These are phyloP conservation scores for Trametes villosa DNA, from an alignment of 768 basidiomycete species.

Conservation along the genomic window DNA sequence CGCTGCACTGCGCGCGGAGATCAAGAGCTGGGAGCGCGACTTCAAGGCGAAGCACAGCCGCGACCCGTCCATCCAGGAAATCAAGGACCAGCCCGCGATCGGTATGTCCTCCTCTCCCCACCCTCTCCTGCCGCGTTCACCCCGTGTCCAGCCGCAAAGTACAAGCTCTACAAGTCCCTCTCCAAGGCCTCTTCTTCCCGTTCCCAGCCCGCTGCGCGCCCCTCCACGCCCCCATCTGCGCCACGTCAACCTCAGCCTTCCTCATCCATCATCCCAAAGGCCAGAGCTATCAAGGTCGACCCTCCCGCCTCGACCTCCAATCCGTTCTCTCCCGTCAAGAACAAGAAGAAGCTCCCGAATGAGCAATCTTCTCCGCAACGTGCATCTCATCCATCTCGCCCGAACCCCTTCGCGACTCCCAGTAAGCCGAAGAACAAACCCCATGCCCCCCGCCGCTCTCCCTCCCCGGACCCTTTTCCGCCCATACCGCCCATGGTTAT, in stretches of 20 bases:
- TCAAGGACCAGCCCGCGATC: constrained; percentile 60
- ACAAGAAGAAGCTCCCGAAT: constrained; percentile 48
- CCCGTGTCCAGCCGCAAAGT: constrained; percentile 65
- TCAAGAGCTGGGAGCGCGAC: constrained; percentile 78
- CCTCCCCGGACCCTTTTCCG: constrained; percentile 49
- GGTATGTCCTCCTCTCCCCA: constrained; percentile 49
- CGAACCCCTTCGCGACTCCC: constrained; percentile 55
- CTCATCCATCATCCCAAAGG: constrained; percentile 48
- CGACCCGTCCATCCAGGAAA: constrained; percentile 71
- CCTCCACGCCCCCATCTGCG: constrained; percentile 39
- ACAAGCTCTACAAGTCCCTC: constrained; percentile 81
- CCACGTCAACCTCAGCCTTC: constrained; percentile 36
- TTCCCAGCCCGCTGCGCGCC: constrained; percentile 38
- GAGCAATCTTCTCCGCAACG: constrained; percentile 19
- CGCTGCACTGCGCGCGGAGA: constrained; percentile 60
- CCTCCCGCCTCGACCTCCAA: constrained; percentile 64
- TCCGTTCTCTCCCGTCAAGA: constrained; percentile 81
- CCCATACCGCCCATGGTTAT: constrained; percentile 34
- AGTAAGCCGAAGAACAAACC: constrained; percentile 33
- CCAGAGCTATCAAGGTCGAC: constrained; percentile 56
- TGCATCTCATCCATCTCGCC: constrained; percentile 28
- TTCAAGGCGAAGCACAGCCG: constrained; percentile 61
- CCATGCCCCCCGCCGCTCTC: constrained; percentile 30
- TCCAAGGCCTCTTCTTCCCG: constrained; percentile 47
- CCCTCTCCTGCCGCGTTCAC: constrained; percentile 20